phyloP scores from a whole-genome alignment of 768 basidiomycete species.

The Pulveroboletus ravenelii region DNA sequence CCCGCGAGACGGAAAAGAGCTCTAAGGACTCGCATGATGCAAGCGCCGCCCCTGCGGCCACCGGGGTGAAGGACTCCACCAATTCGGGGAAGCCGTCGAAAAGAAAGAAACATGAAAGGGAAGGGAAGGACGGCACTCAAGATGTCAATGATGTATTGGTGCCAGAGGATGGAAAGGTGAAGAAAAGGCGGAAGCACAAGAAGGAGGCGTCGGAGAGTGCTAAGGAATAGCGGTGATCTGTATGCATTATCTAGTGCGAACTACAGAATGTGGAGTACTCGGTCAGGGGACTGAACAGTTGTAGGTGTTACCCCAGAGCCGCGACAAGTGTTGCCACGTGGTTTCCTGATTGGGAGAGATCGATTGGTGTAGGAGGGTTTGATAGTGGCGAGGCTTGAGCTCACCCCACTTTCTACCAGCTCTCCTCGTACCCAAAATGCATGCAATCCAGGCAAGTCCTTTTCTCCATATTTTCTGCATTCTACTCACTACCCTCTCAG shows the following conservation, averaged over 20 bases:
- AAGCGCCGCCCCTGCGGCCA: not conserved
- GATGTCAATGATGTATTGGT: slow-evolving; percentile 5
- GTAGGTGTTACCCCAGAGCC: not conserved
- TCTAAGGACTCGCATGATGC: slow-evolving; percentile 7
- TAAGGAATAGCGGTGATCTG: not conserved
- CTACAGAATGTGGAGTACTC: not conserved
- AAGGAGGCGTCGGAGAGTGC: not conserved
- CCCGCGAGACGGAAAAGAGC: slow-evolving; percentile 23
- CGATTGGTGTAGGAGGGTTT: slow-evolving; percentile 28
- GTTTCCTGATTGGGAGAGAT: slow-evolving; percentile 31
- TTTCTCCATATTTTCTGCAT: not conserved
- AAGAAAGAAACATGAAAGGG: slow-evolving; percentile 26
- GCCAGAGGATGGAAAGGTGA: slow-evolving; percentile 23
- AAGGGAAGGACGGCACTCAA: slow-evolving; percentile 1
- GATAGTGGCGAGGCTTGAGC: slow-evolving; percentile 27
- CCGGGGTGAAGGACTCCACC: slow-evolving; percentile 12
- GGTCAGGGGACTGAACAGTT: not conserved
- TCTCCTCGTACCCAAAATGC: slow-evolving; percentile 31
- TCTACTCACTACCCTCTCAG: slow-evolving; percentile 35
- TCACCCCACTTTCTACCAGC: slow-evolving; percentile 9
- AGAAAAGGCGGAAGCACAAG: slow-evolving; percentile 29
- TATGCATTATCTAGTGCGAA: not conserved
- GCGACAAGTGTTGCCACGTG: slow-evolving; percentile 25
- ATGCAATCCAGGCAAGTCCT: slow-evolving; percentile 41
- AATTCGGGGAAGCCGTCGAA: slow-evolving; percentile 7